Conservation (phyloP, 1,284 basidiomycete species). For the Ceratobasidium sp. region DNA sequence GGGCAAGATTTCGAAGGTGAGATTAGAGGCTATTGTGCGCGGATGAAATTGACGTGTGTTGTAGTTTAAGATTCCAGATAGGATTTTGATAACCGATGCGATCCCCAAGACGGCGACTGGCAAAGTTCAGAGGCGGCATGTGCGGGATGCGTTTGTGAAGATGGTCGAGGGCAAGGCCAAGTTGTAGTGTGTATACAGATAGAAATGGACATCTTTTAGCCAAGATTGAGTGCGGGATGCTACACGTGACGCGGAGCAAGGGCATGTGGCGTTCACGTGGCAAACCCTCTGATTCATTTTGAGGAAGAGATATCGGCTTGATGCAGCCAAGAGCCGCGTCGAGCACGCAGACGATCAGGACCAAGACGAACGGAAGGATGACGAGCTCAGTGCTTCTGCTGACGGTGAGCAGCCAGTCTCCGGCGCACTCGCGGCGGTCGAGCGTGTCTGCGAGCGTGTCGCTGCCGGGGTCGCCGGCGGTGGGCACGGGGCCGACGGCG, state of each 20-base stretch:
- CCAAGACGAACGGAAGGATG: conserved; percentile 11
- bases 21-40: neutral
- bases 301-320: conserved; percentile 9
- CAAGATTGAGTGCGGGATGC: neutral
- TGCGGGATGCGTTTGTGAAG: conserved; percentile 54
- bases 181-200: conserved; percentile 42
- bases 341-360: conserved; percentile 33
- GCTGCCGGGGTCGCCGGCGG: conserved; percentile 21
- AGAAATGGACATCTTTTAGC: too few relatives aligned
- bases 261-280: conserved; percentile 41
- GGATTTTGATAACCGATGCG: conserved; percentile 53
- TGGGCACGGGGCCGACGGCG: neutral
- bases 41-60: neutral
- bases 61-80: conserved; percentile 56
- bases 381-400: conserved; percentile 25
- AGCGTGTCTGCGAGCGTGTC: conserved; percentile 31
- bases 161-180: conserved; percentile 51
- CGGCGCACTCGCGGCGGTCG: conserved; percentile 33
- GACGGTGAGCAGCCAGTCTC: conserved; percentile 10
- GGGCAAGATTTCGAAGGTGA: conserved; percentile 53
- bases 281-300: conserved; percentile 21
- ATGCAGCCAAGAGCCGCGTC: conserved; percentile 22
- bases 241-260: conserved; percentile 17
- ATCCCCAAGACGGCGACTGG: conserved; percentile 58
- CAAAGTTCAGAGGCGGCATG: conserved; percentile 56